A percentile compares a stretch with the other conserved stretches of the same genome.
phyloP scores from a whole-genome alignment of 768 basidiomycete genomes.

The Holtermannia corniformis region DNA sequence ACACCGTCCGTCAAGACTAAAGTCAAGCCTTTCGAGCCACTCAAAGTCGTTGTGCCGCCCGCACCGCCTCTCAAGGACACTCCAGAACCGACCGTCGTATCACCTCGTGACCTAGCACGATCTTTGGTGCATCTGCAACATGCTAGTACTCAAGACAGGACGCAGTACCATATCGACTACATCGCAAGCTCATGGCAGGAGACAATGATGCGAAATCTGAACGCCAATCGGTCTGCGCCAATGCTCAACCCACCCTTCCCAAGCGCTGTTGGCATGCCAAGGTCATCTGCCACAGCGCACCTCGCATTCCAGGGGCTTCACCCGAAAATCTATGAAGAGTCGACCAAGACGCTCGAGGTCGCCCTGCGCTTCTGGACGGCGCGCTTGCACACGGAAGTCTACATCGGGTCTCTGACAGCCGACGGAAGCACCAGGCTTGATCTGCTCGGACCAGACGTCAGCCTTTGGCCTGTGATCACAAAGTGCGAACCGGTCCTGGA shows the following conservation, averaged over 20 bases:
- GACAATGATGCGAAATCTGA: no score
- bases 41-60: no score
- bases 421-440: not conserved
- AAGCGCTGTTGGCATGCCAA: not conserved
- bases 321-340: not conserved
- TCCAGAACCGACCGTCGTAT: no score
- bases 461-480: not conserved
- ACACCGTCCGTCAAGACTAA: no score
- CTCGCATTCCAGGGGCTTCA: not conserved
- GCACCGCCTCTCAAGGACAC: no score
- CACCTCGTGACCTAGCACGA: no score
- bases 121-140: no score
- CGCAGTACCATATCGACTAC: no score
- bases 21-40: no score
- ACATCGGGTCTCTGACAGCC: not conserved
- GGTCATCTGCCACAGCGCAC: not conserved
- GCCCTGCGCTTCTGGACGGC: not conserved
- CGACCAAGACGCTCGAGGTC: not conserved
- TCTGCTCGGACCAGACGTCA: not conserved
- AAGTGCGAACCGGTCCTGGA: not conserved
- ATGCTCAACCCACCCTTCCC: not conserved
- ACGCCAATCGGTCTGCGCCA: no score
- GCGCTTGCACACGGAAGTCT: not conserved
- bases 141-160: no score
- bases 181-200: no score